These are phyloP conservation scores for Collybia mongolica DNA, from an alignment of 768 basidiomycete genomes.

Conservation along the genomic window DNA sequence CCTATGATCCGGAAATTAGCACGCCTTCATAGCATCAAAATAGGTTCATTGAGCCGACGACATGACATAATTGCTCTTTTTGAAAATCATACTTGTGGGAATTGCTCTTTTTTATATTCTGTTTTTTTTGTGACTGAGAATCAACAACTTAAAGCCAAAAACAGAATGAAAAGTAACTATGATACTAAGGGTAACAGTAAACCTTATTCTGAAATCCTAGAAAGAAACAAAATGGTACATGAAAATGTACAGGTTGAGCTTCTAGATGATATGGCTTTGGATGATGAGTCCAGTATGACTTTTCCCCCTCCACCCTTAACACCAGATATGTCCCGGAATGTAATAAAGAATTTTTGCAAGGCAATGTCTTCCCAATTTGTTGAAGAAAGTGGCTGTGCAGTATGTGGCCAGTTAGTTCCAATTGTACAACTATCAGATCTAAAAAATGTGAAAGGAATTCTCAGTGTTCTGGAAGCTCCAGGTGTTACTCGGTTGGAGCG, in stretches of 20 bases:
- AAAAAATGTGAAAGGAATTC: background rate
- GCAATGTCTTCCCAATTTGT: background rate
- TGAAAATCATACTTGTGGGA: background rate
- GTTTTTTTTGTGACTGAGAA: background rate
- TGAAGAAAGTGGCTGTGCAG: slow-evolving; percentile 2
- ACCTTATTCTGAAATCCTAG: background rate
- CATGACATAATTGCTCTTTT: no score
- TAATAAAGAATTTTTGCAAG: slow-evolving; percentile 2
- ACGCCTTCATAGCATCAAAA: background rate
- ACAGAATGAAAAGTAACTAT: background rate
- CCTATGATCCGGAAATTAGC: background rate
- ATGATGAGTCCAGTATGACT: no score
- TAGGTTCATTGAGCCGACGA: background rate
- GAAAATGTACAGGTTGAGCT: no score
- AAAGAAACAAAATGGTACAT: no score
- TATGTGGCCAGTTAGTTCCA: slow-evolving; percentile 1
- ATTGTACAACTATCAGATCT: background rate
- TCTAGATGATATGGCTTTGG: no score
- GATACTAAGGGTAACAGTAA: background rate
- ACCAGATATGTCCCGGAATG: background rate
- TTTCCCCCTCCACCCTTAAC: background rate
- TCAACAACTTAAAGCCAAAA: background rate
- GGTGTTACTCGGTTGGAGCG: background rate
- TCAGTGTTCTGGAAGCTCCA: background rate
- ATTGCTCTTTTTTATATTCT: background rate